Conservation (phyloP, 1,284 basidiomycete species). For the Austropuccinia psidii region DNA sequence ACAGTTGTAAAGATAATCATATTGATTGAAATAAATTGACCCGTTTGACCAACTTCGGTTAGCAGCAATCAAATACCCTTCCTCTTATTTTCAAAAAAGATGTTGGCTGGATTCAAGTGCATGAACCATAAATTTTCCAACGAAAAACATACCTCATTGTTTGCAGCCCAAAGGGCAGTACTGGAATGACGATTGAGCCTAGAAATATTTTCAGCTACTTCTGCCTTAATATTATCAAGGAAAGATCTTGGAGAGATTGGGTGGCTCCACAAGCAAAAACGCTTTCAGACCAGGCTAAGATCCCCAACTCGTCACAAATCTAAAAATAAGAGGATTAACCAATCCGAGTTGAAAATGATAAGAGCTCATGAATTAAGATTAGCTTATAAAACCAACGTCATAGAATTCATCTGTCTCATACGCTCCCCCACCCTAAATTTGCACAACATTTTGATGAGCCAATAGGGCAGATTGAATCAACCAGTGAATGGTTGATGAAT, state of each 20-base stretch:
- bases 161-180: conserved; percentile 58
- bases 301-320: conserved; percentile 58
- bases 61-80: conserved; percentile 24
- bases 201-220: conserved; percentile 58
- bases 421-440: conserved; percentile 43
- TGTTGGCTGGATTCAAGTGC: not conserved
- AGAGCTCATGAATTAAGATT: not conserved
- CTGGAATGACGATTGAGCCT: conserved; percentile 57
- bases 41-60: conserved; percentile 26
- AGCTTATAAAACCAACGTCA: conserved; percentile 9
- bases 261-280: conserved; percentile 36
- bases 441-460: conserved; percentile 42
- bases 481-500: conserved; percentile 38
- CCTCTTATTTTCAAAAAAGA: not conserved
- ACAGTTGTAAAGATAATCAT: conserved; percentile 54
- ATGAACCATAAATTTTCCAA: conserved; percentile 49
- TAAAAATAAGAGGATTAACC: conserved; percentile 49
- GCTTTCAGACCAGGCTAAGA: conserved; percentile 60
- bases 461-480: conserved; percentile 38
- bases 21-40: conserved; percentile 44
- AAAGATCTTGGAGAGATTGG: conserved; percentile 49
- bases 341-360: conserved; percentile 47
- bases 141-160: conserved; percentile 51
- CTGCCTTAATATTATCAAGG: conserved; percentile 54
- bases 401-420: conserved; percentile 41